These are phyloP conservation scores for Aspergillus viridinutans DNA, from an alignment of 2,329 filamentous ascomycete species.

Conservation along the genomic window DNA sequence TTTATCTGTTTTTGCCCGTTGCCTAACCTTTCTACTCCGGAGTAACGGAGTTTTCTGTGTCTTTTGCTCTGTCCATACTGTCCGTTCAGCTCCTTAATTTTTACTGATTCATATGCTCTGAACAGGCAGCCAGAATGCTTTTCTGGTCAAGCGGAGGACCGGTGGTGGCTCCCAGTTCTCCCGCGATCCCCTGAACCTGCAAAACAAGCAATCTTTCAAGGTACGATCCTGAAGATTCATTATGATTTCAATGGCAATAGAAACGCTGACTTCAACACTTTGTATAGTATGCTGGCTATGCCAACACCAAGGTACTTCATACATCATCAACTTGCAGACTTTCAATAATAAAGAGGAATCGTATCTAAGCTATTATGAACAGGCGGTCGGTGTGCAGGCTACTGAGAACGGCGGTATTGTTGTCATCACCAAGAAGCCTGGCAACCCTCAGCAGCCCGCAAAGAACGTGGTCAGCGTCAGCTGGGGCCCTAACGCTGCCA, in stretches of 20 bases:
- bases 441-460: slow-evolving; percentile 68
- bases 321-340: neutral
- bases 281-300: slow-evolving; percentile 77
- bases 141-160: slow-evolving; percentile 82
- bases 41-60: neutral
- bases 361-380: slow-evolving; percentile 14
- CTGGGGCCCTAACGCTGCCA: slow-evolving; percentile 68
- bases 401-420: slow-evolving; percentile 74
- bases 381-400: slow-evolving; percentile 79
- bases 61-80: neutral
- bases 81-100: neutral
- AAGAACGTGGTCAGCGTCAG: slow-evolving; percentile 60
- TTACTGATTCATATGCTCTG: slow-evolving; percentile 14
- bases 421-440: slow-evolving; percentile 79
- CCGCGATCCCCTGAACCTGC: slow-evolving; percentile 87
- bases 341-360: neutral
- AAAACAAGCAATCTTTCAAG: slow-evolving; percentile 89
- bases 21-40: neutral
- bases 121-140: slow-evolving; percentile 80
- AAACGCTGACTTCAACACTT: slow-evolving; percentile 17
- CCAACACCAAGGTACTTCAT: slow-evolving; percentile 77
- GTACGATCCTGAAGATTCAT: slow-evolving; percentile 42
- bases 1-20: slow-evolving; percentile 31
- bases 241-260: neutral
- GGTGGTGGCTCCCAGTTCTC: slow-evolving; percentile 85